Evolutionary conservation across 768 basidiomycete genomes (phyloP).

Genomic region (Coprinopsis strossmayeri): DNA sequence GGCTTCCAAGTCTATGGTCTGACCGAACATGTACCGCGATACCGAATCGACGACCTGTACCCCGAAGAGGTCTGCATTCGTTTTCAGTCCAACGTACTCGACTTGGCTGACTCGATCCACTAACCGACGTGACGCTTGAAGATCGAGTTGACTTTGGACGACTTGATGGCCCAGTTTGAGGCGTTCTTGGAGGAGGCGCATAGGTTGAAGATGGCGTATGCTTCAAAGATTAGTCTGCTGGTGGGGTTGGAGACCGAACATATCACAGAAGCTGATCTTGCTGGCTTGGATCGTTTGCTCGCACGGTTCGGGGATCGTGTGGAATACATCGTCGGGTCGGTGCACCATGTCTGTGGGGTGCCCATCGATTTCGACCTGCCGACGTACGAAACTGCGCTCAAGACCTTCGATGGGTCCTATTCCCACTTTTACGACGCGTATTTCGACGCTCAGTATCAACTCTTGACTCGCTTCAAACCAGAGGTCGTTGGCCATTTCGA

Average conservation of each 20-base stretch:
- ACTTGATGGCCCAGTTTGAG: conserved; percentile 59
- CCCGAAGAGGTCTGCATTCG: conserved; percentile 82
- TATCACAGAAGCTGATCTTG: conserved; percentile 65
- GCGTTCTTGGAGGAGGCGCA: conserved; percentile 75
- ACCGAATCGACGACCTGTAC: conserved; percentile 75
- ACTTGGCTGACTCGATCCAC: no score
- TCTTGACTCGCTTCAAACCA: conserved; percentile 68
- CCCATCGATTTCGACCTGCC: conserved; percentile 88
- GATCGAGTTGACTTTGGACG: conserved; percentile 32
- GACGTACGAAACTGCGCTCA: conserved; percentile 62
- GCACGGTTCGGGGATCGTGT: conserved; percentile 41
- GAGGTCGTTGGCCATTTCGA: conserved; percentile 93
- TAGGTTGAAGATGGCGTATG: conserved; percentile 59
- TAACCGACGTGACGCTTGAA: no score
- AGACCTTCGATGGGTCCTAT: conserved; percentile 31
- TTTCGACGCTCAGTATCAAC: conserved; percentile 77
- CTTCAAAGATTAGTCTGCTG: conserved; percentile 62
- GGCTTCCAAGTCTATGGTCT: conserved; percentile 81
- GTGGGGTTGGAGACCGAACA: conserved; percentile 92
- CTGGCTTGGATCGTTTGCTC: conserved; percentile 49
- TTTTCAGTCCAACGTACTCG: no score
- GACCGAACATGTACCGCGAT: conserved; percentile 91
- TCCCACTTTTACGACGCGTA: conserved; percentile 57
- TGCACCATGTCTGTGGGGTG: conserved; percentile 84
- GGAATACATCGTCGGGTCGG: conserved; percentile 87